phyloP scores from a whole-genome alignment of 805 yeast genomes.

The Kurtzmaniella fragi region DNA sequence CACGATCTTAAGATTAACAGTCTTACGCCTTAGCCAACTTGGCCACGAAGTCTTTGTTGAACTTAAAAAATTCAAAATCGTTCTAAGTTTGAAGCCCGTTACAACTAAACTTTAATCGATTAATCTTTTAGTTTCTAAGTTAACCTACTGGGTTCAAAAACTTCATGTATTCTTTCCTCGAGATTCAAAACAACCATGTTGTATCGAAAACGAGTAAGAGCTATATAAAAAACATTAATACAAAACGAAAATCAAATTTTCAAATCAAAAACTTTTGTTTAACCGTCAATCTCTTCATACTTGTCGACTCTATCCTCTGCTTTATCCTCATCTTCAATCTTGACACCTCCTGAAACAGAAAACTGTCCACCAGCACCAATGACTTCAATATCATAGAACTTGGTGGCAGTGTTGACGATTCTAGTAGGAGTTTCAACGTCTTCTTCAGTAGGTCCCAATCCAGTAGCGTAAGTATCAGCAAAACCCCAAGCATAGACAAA shows the following conservation, averaged over 20 bases:
- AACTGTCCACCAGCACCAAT: constrained; percentile 98
- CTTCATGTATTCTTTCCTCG: too few species aligned
- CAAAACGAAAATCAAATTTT: not conserved
- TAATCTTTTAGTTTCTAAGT: too few species aligned
- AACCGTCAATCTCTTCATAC: constrained; percentile 47
- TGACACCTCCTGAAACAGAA: constrained; percentile 80
- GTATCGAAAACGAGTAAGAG: too few species aligned
- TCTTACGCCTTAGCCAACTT: constrained; percentile 33
- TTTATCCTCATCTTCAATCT: constrained; percentile 47
- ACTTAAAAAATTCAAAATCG: too few species aligned
- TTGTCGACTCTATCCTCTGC: constrained; percentile 47
- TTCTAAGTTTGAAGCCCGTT: too few species aligned
- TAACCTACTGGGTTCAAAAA: too few species aligned
- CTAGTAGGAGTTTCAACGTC: constrained; percentile 87
- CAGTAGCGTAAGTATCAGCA: constrained; percentile 95
- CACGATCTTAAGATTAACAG: constrained; percentile 34
- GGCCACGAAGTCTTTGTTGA: constrained; percentile 15
- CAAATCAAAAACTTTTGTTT: constrained; percentile 1
- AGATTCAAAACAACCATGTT: too few species aligned
- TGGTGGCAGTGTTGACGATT: constrained; percentile 91
- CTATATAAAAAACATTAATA: not conserved
- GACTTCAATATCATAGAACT: constrained; percentile 59
- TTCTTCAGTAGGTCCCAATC: constrained; percentile 86
- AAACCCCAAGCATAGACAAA: constrained; percentile 94
- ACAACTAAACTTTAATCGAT: too few species aligned